Conservation (phyloP, 352 stramenopile genomes). For the Phytophthora multivora region DNA sequence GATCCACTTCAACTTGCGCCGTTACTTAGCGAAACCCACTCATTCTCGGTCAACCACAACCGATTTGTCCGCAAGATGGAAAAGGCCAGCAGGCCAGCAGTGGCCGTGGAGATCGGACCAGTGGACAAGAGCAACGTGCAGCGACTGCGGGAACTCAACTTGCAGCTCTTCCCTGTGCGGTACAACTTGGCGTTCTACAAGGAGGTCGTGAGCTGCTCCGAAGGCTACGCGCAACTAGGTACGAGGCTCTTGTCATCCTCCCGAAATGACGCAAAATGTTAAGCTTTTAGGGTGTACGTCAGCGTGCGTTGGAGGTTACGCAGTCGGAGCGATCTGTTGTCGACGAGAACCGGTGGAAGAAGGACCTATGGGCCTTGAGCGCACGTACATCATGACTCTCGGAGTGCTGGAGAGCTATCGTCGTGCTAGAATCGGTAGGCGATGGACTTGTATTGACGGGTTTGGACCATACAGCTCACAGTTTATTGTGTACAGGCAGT, state of each 20-base stretch:
- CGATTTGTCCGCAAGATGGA: too few relatives aligned
- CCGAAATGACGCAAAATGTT: background rate
- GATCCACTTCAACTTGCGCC: slow-evolving; percentile 26
- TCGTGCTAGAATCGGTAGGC: slow-evolving; percentile 70
- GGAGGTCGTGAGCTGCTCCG: slow-evolving; percentile 76
- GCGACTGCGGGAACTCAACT: slow-evolving; percentile 89
- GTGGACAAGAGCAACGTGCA: slow-evolving; percentile 71
- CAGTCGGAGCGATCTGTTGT: slow-evolving; percentile 91
- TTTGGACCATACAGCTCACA: background rate
- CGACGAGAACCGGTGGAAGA: slow-evolving; percentile 64
- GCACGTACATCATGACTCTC: slow-evolving; percentile 96
- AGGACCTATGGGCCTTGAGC: slow-evolving; percentile 19
- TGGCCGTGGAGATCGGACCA: slow-evolving; percentile 45
- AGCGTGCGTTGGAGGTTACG: slow-evolving; percentile 81
- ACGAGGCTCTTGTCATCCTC: background rate
- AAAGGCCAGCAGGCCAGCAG: background rate
- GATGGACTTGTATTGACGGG: background rate
- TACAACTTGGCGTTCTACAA: slow-evolving; percentile 95
- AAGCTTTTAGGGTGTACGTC: background rate
- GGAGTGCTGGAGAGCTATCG: slow-evolving; percentile 91
- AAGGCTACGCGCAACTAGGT: slow-evolving; percentile 62
- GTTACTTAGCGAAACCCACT: slow-evolving; percentile 2
- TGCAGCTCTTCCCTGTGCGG: slow-evolving; percentile 90
- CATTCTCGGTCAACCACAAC: too few relatives aligned
- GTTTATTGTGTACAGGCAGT: slow-evolving; percentile 31